Evolutionary conservation across 2,329 filamentous ascomycete genomes (phyloP).

Genomic region (Chaetomium olivaceum): DNA sequence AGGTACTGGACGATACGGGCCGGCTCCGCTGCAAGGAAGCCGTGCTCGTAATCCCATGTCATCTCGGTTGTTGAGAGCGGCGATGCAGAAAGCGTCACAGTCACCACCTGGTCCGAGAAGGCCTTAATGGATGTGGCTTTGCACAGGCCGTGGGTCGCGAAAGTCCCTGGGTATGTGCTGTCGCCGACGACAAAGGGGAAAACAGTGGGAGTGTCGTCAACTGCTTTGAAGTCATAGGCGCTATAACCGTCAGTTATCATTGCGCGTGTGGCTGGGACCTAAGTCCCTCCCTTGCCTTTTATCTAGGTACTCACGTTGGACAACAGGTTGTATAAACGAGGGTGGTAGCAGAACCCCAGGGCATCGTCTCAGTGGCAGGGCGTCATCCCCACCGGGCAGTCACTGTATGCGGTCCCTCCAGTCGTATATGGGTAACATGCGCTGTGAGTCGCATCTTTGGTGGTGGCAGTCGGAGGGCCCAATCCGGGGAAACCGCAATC

Average conservation of each 20-base stretch:
- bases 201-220: not conserved
- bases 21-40: not conserved
- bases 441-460: not conserved
- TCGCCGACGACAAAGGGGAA: constrained; percentile 26
- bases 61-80: not conserved
- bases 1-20: not conserved
- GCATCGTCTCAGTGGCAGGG: not conserved
- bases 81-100: not conserved
- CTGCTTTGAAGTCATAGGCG: not conserved
- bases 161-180: constrained; percentile 6
- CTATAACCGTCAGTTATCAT: not conserved
- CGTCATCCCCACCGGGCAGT: not conserved
- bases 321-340: constrained; percentile 1
- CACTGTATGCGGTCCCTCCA: not conserved
- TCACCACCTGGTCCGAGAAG: constrained; percentile 1
- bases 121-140: constrained; percentile 2
- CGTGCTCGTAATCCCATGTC: constrained; percentile 3
- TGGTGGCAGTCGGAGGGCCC: not conserved
- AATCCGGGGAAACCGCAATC: not conserved
- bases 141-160: not conserved
- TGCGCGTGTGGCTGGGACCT: not conserved
- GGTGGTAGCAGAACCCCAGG: not conserved
- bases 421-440: not conserved
- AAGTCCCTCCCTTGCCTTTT: no score
- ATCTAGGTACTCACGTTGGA: not conserved